Evolutionary conservation across 2,329 filamentous ascomycete genomes (phyloP).

Genomic region (Thelonectria blattea): DNA sequence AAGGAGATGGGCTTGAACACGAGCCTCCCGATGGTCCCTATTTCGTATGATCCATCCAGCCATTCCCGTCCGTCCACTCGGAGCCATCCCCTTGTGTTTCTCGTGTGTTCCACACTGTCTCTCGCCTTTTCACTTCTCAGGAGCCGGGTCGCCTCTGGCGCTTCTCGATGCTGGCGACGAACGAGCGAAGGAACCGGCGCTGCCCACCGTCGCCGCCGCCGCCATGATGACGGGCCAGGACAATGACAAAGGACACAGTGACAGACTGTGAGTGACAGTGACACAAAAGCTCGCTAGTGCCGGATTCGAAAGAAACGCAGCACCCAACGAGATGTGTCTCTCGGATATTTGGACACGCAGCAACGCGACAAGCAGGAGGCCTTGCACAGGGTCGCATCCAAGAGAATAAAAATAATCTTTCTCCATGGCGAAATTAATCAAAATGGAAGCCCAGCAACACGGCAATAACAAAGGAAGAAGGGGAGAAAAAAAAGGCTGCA

Average conservation of each 20-base stretch:
- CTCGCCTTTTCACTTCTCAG: not conserved
- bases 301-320: not conserved
- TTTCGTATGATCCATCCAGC: not conserved
- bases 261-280: not conserved
- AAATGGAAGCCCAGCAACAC: not conserved
- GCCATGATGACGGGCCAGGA: not conserved
- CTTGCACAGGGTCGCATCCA: not conserved
- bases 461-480: not conserved
- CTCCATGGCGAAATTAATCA: not conserved
- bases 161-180: slow-evolving; percentile 1
- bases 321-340: not conserved
- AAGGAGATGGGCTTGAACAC: slow-evolving; percentile 17
- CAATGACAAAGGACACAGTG: not conserved
- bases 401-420: slow-evolving; percentile 1
- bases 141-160: slow-evolving; percentile 4
- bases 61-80: slow-evolving; percentile 13
- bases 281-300: not conserved
- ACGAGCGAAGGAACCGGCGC: not conserved
- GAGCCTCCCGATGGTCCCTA: slow-evolving; percentile 8
- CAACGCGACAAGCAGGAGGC: not conserved
- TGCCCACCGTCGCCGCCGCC: not conserved
- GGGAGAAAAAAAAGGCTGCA: not conserved
- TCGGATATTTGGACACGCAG: slow-evolving; percentile 1
- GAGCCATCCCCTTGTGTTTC: slow-evolving; percentile 11
- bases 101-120: not conserved